Evolutionary conservation across 495 filamentous ascomycete species (phyloP).

Genomic region (Penicillium cinerascens): DNA sequence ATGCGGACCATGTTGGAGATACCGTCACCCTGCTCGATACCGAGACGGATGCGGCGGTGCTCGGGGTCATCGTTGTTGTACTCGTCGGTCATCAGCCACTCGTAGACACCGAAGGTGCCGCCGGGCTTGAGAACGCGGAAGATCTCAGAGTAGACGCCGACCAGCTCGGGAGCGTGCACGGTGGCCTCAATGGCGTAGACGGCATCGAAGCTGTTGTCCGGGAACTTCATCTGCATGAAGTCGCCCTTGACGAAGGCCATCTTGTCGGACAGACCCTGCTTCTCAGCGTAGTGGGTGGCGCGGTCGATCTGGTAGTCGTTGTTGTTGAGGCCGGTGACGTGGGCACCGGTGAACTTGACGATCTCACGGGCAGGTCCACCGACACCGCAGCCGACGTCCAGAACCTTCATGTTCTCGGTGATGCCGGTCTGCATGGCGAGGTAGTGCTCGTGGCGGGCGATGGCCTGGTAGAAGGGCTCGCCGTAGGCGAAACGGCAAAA

Average conservation of each 20-base stretch:
- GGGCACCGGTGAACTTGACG: constrained; percentile 86
- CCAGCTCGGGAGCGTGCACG: constrained; percentile 90
- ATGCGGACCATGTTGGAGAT: constrained; percentile 98
- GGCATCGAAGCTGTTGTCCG: constrained; percentile 85
- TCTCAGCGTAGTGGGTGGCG: constrained; percentile 77
- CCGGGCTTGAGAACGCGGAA: constrained; percentile 95
- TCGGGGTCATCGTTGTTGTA: constrained; percentile 87
- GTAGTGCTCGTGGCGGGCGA: constrained; percentile 98
- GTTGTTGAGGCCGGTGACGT: constrained; percentile 95
- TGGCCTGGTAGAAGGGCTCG: constrained; percentile 87
- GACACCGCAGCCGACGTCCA: constrained; percentile 97
- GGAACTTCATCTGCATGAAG: constrained; percentile 99
- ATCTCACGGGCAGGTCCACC: constrained; percentile 98
- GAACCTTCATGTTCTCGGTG: constrained; percentile 79
- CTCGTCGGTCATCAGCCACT: constrained; percentile 97
- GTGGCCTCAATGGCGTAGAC: constrained; percentile 99
- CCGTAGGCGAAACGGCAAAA: constrained; percentile 94
- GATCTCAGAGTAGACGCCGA: constrained; percentile 91
- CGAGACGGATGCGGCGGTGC: constrained; percentile 88
- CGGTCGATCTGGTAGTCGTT: constrained; percentile 99
- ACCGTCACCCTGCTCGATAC: constrained; percentile 94
- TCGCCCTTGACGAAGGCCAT: constrained; percentile 92
- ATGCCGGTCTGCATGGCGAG: constrained; percentile 88
- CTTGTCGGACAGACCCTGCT: constrained; percentile 78
- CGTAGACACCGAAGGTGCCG: constrained; percentile 94